Evolutionary conservation across 179 eudicot genomes (phyloP).

Genomic region (Patellifolia procumbens): DNA sequence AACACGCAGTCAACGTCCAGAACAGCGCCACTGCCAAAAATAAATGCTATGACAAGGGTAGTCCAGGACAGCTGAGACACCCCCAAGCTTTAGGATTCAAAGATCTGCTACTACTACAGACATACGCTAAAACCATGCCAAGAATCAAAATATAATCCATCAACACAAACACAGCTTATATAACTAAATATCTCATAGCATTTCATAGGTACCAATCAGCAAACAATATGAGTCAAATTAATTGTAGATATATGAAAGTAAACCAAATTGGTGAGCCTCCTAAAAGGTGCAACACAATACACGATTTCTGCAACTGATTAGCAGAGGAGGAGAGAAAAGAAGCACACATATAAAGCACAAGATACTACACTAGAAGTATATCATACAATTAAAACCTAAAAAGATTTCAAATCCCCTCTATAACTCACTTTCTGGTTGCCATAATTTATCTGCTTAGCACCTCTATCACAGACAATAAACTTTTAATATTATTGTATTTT

Average conservation of each 20-base stretch:
- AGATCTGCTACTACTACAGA: not conserved
- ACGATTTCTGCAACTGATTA: not conserved
- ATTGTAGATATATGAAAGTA: not conserved
- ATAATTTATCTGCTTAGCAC: too few species aligned
- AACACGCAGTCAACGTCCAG: not conserved
- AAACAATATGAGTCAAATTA: not conserved
- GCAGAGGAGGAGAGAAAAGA: not conserved
- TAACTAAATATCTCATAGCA: not conserved
- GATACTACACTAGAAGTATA: not conserved
- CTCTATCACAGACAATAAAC: too few species aligned
- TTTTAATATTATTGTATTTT: too few species aligned
- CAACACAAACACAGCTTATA: not conserved
- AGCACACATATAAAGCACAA: not conserved
- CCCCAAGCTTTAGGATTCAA: not conserved
- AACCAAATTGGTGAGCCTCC: constrained; percentile 2
- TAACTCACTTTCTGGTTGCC: too few species aligned
- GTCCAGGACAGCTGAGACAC: constrained; percentile 1
- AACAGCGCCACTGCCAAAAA: not conserved
- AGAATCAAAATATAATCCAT: not conserved
- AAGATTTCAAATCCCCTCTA: too few species aligned
- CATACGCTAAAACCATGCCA: not conserved
- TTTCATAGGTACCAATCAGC: not conserved
- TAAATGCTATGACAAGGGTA: not conserved
- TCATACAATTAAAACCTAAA: not conserved
- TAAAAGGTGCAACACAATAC: not conserved